phyloP scores from a whole-genome alignment of 177 flowering plant species.

The Tripterygium wilfordii region DNA sequence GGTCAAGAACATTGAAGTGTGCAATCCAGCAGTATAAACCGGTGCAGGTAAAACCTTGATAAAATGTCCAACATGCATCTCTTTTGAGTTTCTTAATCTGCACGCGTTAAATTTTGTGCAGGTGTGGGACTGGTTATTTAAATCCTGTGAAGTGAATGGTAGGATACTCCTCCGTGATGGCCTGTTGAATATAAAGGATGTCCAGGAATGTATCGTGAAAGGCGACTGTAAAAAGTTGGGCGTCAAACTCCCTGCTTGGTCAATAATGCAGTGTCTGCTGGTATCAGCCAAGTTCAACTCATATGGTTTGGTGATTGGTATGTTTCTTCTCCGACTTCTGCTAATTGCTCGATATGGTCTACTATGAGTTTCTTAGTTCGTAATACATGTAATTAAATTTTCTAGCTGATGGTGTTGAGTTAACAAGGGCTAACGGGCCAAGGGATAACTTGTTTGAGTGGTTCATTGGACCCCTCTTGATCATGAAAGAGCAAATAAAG shows the following conservation, averaged over 20 bases:
- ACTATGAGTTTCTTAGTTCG: not conserved
- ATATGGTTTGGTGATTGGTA: slow-evolving; percentile 67
- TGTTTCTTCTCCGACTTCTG: slow-evolving; percentile 14
- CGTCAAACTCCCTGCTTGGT: slow-evolving; percentile 74
- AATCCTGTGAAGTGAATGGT: slow-evolving; percentile 71
- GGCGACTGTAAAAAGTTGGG: slow-evolving; percentile 72
- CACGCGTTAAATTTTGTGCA: too few species aligned
- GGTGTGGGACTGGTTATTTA: slow-evolving; percentile 92
- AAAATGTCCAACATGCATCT: too few species aligned
- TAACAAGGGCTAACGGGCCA: slow-evolving; percentile 53
- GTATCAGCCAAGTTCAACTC: slow-evolving; percentile 65
- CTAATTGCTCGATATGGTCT: not conserved
- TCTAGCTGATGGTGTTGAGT: slow-evolving; percentile 66
- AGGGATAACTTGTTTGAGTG: slow-evolving; percentile 75
- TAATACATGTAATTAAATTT: slow-evolving; percentile 3
- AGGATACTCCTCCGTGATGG: slow-evolving; percentile 64
- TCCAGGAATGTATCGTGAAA: slow-evolving; percentile 58
- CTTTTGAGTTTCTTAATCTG: too few species aligned
- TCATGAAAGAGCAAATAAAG: slow-evolving; percentile 87
- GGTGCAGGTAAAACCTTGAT: slow-evolving; percentile 41
- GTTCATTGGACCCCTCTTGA: slow-evolving; percentile 71
- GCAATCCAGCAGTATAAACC: slow-evolving; percentile 62
- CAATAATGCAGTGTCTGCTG: slow-evolving; percentile 71
- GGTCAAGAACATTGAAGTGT: slow-evolving; percentile 57
- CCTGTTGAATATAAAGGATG: slow-evolving; percentile 50